Base-by-base conservation (phyloP, 2,329 filamentous ascomycete species). In the Penicillium digitatum region DNA sequence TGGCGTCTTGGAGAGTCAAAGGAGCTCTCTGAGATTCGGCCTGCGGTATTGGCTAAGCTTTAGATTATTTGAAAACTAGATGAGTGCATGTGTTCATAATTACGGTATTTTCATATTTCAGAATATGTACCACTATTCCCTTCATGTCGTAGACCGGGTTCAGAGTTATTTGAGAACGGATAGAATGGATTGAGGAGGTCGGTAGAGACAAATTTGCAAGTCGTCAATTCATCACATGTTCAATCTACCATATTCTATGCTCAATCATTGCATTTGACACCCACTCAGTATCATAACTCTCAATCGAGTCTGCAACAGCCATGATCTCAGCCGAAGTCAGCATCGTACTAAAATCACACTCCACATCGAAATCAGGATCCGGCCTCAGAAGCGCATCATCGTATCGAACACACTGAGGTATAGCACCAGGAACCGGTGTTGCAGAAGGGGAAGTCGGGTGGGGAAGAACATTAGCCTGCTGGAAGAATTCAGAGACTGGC, bases 261-360 rank as follows among this genome's bases (percentile, higher is more conserved):
- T 78, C 75, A 32, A 76, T 69, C 52, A 79, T 74, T 0, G 74
- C 74, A 49, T 79, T 76, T 0, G 74, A 77, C 34, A 80, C 67
- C 75, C 77, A 80, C 37, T 79, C 77, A 2, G 75, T 75, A 31
- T 78, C 74, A 46, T 66, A 64, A 22, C 60, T 69, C 59, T 76
- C 78, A 52, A 81, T 79, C 12, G 76, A 78, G 43, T 80, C 76
- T 0, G 78, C 77, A 56, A 80, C 72, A 3, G 76, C 77, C 57
- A 79, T 72, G 37, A 80, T 78, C 48, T 79, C 76, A 2, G 73
- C 76, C 2, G 75, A 74, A 0, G 76, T 78, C 12, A 80, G 62
- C 8, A 59, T 61, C 26, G 52, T 54, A 0, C 47, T 54, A 38
- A 63, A 59, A 16, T 45, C 48, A 35, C 44, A 48, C 1, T 59